phyloP scores from a whole-genome alignment of 140 eudicot species.

The Cichorium intybus region DNA sequence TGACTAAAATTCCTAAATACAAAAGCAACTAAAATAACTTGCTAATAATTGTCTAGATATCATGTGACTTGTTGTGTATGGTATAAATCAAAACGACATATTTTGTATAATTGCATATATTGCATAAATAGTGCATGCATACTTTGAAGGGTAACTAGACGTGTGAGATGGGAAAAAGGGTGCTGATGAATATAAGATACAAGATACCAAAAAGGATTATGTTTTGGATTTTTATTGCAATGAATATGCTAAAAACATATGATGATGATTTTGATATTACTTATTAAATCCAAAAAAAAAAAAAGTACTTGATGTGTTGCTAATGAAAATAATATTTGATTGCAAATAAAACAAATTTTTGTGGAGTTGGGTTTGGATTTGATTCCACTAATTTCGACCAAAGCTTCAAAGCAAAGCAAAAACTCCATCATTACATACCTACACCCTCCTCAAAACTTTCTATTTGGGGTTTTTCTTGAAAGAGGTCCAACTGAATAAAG shows the following conservation, averaged over 20 bases:
- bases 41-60: not conserved
- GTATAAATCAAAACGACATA: too few species aligned
- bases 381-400: conserved; percentile 19
- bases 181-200: not conserved
- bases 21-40: not conserved
- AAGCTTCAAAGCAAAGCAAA: conserved; percentile 69
- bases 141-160: not conserved
- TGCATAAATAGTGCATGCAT: not conserved
- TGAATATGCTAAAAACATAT: not conserved
- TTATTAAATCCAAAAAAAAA: not conserved
- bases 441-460: conserved; percentile 4
- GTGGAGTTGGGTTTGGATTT: conserved; percentile 28
- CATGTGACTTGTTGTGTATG: too few species aligned
- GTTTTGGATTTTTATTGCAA: not conserved
- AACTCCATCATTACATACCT: conserved; percentile 42
- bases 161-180: not conserved
- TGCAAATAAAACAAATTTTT: conserved; percentile 15
- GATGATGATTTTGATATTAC: conserved; percentile 3
- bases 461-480: not conserved
- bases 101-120: too few species aligned
- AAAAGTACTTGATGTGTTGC: not conserved
- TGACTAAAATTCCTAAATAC: too few species aligned
- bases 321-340: conserved; percentile 9
- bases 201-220: not conserved
- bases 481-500: not conserved